These are phyloP conservation scores for Heliosperma pusillum DNA, from an alignment of 148 eudicot species.

Conservation along the genomic window DNA sequence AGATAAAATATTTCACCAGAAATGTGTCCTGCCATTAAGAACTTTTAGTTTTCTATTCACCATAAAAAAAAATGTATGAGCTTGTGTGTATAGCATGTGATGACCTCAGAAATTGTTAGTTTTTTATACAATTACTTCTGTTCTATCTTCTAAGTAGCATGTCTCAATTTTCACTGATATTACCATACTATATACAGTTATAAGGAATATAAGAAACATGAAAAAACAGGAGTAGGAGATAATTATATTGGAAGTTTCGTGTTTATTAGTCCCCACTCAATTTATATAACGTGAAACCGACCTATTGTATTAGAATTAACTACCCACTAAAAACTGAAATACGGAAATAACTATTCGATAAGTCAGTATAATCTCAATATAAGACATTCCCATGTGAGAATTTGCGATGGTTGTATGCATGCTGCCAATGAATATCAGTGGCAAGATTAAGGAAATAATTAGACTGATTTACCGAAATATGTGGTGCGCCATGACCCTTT, in stretches of 20 bases:
- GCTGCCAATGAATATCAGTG: neutral
- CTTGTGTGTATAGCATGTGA: neutral
- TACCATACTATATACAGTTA: no score
- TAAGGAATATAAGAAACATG: constrained; percentile 3
- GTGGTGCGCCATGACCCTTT: constrained; percentile 61
- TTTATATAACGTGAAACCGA: no score
- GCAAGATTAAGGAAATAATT: neutral
- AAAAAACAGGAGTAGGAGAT: neutral
- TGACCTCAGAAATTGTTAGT: no score
- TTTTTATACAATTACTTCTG: no score
- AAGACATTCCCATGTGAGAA: neutral
- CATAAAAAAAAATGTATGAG: neutral
- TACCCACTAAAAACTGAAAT: neutral
- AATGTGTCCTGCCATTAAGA: neutral
- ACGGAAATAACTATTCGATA: neutral
- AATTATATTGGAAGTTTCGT: no score
- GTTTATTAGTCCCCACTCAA: no score
- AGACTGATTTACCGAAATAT: constrained; percentile 55
- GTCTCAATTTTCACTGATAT: no score
- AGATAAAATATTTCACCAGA: neutral
- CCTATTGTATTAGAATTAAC: no score
- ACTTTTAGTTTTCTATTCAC: neutral
- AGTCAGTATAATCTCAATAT: neutral
- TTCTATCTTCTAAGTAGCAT: no score
- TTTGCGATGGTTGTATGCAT: neutral